Percentiles rank a stretch among this genome's conserved stretches.
Evolutionary conservation across 495 filamentous ascomycete species (phyloP).

Genomic region (Talaromyces ruber): DNA sequence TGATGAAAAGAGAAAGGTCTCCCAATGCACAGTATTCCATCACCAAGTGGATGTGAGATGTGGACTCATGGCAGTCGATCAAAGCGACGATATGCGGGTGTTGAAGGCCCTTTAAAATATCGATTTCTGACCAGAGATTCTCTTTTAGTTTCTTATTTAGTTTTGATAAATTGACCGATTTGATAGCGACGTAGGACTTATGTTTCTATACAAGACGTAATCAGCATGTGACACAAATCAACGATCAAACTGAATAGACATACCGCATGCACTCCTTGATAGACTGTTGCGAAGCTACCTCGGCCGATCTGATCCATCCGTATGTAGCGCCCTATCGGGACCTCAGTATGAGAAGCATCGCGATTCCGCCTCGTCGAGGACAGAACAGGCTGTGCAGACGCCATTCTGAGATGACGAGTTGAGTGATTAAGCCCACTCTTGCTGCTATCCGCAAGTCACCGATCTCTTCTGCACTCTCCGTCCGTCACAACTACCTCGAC

Average conservation of each 20-base stretch:
- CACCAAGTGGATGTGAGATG: conserved; percentile 84
- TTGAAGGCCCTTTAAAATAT: conserved; percentile 82
- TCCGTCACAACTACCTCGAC: conserved; percentile 35
- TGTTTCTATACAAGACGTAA: conserved; percentile 31
- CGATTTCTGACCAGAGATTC: conserved; percentile 89
- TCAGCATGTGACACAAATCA: background rate
- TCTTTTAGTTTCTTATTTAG: conserved; percentile 94
- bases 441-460: conserved; percentile 2
- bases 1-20: conserved; percentile 90
- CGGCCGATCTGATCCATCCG: conserved; percentile 82
- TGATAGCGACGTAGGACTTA: conserved; percentile 78
- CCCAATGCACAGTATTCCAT: conserved; percentile 98
- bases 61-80: conserved; percentile 82
- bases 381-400: conserved; percentile 19
- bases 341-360: conserved; percentile 41
- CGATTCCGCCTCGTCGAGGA: conserved; percentile 28
- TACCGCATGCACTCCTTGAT: conserved; percentile 76
- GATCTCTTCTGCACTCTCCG: conserved; percentile 13
- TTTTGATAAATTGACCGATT: conserved; percentile 83
- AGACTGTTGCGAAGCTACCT: conserved; percentile 94
- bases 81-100: conserved; percentile 97
- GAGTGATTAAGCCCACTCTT: conserved; percentile 6
- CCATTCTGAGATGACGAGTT: conserved; percentile 21
- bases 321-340: conserved; percentile 67
- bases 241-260: conserved; percentile 22